Base-by-base conservation (phyloP, 2,329 filamentous ascomycete genomes). In the Zasmidium cellare region DNA sequence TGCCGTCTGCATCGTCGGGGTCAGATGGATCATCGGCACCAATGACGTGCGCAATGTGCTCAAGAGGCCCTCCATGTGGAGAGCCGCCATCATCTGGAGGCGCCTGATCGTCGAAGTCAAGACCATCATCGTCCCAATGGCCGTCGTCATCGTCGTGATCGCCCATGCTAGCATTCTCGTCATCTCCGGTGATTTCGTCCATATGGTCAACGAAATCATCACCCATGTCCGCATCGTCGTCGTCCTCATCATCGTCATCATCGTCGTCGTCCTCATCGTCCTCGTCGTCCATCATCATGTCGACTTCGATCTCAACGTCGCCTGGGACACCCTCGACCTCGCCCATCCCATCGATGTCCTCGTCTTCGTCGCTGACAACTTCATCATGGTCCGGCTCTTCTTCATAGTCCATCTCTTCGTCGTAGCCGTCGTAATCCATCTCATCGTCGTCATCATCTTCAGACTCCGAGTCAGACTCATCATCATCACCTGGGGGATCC, bases 391-490 rank as follows among this genome's bases (percentile, higher is more conserved):
- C 90, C 56, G 87, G 88, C 83, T 92, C 92, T 65, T 93, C 90
- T 46, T 94, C 91, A 67, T 96, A 96, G 55, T 96, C 91, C 86
- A 97, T 94, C 65, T 96, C 93, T 38, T 96, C 86, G 20, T 83
- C 91, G 66, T 91, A 93, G 59, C 92, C 91, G 59, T 94, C 92
- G 51, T 92, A 90, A 66, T 96, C 96, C 90, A 96, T 94, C 66
- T 93, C 90, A 56, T 92, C 89, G 48, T 92, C 91, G 60, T 85
- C 82, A 60, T 76, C 71, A 50, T 74, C 76, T 20, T 59, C 53
- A 35, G 44, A 44, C 11, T 48, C 55, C 5, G 55, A 57, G 16
- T 53, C 49, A 3, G 41, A 47, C 11, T 90, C 91, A 51, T 91
- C 92, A 62, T 93, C 91, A 60, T 90, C 88, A 57, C 89, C 85